Percentiles rank a stretch among this genome's conserved stretches.
phyloP scores from a whole-genome alignment of 2,329 filamentous ascomycete genomes.

The Alternaria sp. region DNA sequence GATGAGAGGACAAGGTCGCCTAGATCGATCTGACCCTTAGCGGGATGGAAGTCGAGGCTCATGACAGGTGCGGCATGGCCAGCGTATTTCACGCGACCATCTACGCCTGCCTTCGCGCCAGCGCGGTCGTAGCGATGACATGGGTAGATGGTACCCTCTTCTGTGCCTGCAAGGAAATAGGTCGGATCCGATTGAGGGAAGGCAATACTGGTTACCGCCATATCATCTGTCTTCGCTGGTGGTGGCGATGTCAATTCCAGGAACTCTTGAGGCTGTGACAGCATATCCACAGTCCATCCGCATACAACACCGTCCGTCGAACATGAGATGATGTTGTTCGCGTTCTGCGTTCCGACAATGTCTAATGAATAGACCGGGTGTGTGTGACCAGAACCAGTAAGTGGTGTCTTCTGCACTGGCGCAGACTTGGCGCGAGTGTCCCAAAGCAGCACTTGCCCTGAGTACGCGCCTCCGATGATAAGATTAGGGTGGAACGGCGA shows the following conservation, averaged over 20 bases:
- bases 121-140: slow-evolving; percentile 98
- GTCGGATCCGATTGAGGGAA: slow-evolving; percentile 96
- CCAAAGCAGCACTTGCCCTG: slow-evolving; percentile 95
- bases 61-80: slow-evolving; percentile 95
- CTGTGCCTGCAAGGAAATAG: slow-evolving; percentile 95
- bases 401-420: slow-evolving; percentile 93
- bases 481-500: slow-evolving; percentile 98
- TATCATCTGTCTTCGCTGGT: slow-evolving; percentile 84
- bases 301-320: slow-evolving; percentile 97
- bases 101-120: slow-evolving; percentile 94
- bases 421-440: slow-evolving; percentile 85
- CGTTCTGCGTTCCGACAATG: slow-evolving; percentile 97
- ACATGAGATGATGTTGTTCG: slow-evolving; percentile 97
- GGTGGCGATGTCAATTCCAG: slow-evolving; percentile 86
- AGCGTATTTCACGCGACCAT: slow-evolving; percentile 85
- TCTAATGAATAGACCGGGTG: slow-evolving; percentile 96
- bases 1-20: slow-evolving; percentile 93
- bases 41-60: slow-evolving; percentile 94
- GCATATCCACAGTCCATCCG: slow-evolving; percentile 97
- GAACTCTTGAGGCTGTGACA: slow-evolving; percentile 94
- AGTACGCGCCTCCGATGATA: slow-evolving; percentile 95
- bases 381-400: slow-evolving; percentile 94
- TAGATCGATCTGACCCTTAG: slow-evolving; percentile 89
- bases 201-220: slow-evolving; percentile 91
- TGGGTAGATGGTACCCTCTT: slow-evolving; percentile 95